These are phyloP conservation scores for Coniochaeta ligniaria DNA, from an alignment of 2,329 filamentous ascomycete genomes.

Conservation along the genomic window DNA sequence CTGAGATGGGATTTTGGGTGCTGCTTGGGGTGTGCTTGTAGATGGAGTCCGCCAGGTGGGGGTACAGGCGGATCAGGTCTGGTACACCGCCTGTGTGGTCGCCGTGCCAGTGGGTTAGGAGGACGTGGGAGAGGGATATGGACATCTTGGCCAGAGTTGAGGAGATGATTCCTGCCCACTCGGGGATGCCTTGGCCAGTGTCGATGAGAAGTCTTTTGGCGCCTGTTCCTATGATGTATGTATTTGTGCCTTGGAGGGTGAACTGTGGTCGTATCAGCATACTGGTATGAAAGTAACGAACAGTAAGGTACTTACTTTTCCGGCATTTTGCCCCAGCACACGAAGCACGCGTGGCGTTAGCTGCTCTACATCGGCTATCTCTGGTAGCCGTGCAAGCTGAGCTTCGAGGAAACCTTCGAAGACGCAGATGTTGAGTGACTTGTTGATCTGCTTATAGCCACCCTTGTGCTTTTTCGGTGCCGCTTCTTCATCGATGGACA, in stretches of 20 bases:
- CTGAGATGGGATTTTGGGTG: constrained; percentile 28
- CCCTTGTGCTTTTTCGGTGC: constrained; percentile 14
- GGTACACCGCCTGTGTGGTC: constrained; percentile 76
- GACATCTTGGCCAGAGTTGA: constrained; percentile 61
- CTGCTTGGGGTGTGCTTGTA: constrained; percentile 48
- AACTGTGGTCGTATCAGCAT: constrained; percentile 72
- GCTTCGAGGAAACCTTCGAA: constrained; percentile 39
- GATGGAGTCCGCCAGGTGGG: constrained; percentile 51
- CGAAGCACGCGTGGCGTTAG: constrained; percentile 32
- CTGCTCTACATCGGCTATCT: constrained; percentile 29
- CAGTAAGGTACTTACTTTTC: constrained; percentile 22
- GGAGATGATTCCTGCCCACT: constrained; percentile 65
- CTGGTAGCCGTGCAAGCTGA: constrained; percentile 27
- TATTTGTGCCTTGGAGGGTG: constrained; percentile 77
- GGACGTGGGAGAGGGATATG: constrained; percentile 65
- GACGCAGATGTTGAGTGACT: constrained; percentile 34
- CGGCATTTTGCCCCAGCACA: constrained; percentile 34
- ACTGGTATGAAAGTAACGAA: constrained; percentile 17
- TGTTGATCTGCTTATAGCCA: constrained; percentile 39
- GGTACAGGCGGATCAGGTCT: constrained; percentile 58
- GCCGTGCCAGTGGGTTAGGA: constrained; percentile 88
- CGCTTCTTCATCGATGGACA: not conserved
- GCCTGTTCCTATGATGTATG: constrained; percentile 82
- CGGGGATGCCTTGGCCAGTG: constrained; percentile 73
- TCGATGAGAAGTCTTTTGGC: constrained; percentile 72